Evolutionary conservation across 108 stramenopile genomes (phyloP).

Genomic region (Pelagomonas calceolata): DNA sequence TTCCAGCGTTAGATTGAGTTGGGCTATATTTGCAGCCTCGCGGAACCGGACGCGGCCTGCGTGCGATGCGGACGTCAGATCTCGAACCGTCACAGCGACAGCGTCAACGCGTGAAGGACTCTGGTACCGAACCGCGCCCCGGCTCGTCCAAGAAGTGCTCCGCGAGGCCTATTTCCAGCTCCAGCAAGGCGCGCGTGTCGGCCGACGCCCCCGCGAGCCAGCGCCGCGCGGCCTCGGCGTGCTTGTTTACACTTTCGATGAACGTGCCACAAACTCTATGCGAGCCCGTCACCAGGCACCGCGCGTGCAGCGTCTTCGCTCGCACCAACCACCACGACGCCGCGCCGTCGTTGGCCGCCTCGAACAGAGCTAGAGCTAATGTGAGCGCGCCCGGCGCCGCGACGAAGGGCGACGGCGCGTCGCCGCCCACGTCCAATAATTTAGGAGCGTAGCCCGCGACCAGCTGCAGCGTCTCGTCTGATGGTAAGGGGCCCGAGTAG

Average conservation of each 20-base stretch:
- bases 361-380: background rate
- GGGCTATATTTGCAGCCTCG: background rate
- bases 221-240: background rate
- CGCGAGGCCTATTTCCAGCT: background rate
- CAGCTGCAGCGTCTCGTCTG: background rate
- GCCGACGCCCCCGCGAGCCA: background rate
- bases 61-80: too few species aligned
- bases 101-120: too few species aligned
- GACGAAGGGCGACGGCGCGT: background rate
- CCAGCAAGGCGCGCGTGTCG: background rate
- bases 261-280: too few species aligned
- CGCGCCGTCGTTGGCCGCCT: background rate
- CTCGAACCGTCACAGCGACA: too few species aligned
- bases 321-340: background rate
- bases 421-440: background rate
- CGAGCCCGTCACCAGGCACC: background rate
- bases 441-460: background rate
- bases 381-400: background rate
- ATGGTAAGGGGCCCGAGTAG: background rate
- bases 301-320: background rate
- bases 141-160: background rate
- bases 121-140: background rate
- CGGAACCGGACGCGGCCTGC: too few species aligned
- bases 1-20: slow-evolving; percentile 3
- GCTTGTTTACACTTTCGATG: background rate